phyloP scores from a whole-genome alignment of 1,139 yeast species.

The Lodderomyces jiufengensis region DNA sequence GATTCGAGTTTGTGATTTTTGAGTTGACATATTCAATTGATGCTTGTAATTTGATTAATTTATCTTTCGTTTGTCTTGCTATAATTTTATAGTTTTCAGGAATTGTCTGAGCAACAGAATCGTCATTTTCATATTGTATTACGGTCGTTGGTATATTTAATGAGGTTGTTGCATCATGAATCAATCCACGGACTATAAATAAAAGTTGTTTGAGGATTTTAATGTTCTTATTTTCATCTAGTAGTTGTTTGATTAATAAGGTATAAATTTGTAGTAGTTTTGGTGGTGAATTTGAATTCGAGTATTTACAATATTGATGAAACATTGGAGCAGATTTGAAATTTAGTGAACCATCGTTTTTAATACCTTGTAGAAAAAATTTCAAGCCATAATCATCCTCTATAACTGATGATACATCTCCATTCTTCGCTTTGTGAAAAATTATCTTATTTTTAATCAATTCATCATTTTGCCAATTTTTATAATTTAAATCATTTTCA shows the following conservation, averaged over 20 bases:
- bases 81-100: conserved; percentile 30
- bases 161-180: conserved; percentile 21
- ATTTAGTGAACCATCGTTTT: conserved; percentile 10
- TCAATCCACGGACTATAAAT: conserved; percentile 22
- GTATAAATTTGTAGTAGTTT: conserved; percentile 7
- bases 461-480: conserved; percentile 29
- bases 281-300: not conserved
- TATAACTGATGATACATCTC: not conserved
- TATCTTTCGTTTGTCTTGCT: conserved; percentile 20
- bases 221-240: conserved; percentile 9
- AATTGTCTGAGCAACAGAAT: conserved; percentile 5
- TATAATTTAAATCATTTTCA: conserved; percentile 29
- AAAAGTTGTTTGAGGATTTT: conserved; percentile 4
- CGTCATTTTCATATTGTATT: conserved; percentile 4
- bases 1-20: conserved; percentile 1
- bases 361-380: conserved; percentile 15
- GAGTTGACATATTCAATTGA: conserved; percentile 14
- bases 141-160: conserved; percentile 24
- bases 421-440: conserved; percentile 14
- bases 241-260: conserved; percentile 8
- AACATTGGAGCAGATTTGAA: conserved; percentile 14
- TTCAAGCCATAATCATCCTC: conserved; percentile 15
- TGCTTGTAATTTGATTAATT: conserved; percentile 21
- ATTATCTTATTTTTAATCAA: conserved; percentile 31
- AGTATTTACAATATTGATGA: conserved; percentile 14